Conservation (phyloP, 176 grass and related monocot genomes). For the Panicum miliaceum region DNA sequence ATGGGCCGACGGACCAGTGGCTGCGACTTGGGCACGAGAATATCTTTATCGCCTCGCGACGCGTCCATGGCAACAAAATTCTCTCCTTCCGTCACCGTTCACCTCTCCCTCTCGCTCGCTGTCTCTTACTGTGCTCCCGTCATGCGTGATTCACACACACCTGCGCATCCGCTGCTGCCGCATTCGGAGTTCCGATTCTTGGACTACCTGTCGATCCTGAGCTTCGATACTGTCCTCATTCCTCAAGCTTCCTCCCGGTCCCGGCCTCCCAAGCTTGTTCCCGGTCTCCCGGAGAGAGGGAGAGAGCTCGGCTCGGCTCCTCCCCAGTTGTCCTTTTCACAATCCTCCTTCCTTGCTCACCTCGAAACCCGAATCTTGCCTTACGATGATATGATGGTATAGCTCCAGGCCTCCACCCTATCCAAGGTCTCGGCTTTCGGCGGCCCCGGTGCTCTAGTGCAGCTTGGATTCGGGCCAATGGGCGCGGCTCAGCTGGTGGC, state of each 20-base stretch:
- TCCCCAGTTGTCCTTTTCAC: background rate
- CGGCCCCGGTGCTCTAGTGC: constrained; percentile 22
- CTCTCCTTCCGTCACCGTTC: background rate
- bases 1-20: too few species aligned
- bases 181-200: background rate
- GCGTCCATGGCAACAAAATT: background rate
- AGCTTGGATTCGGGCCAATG: constrained; percentile 31
- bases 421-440: background rate
- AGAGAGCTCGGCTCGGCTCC: background rate
- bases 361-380: background rate
- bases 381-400: background rate
- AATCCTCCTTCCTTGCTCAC: background rate
- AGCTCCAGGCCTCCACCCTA: background rate
- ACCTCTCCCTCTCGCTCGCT: background rate
- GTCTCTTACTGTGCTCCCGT: background rate
- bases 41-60: too few species aligned
- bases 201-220: background rate
- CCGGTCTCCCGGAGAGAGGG: background rate
- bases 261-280: background rate
- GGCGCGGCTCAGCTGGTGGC: background rate
- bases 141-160: background rate
- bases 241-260: background rate
- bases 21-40: too few species aligned
- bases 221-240: background rate
- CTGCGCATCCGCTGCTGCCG: background rate